Evolutionary conservation across 371 early-diverging fungal genomes (phyloP), one percentile per base, ranked within the genome.

Genomic region (Entomophthora muscae): DNA sequence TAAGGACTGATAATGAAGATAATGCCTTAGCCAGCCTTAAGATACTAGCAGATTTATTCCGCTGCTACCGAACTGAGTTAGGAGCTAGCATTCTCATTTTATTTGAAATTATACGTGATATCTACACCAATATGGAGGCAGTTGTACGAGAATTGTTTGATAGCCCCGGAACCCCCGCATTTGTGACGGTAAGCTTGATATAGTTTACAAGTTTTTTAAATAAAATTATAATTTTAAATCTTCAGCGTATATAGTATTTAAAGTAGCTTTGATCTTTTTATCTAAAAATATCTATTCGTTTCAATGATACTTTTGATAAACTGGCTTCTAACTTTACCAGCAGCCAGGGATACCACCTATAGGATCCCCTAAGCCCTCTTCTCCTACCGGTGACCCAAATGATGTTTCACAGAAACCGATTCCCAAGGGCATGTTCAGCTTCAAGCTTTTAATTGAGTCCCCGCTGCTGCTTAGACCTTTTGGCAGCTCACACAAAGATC

Each of bases 391-490:
- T 0, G 89, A 88, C 26, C 32, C 75, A 10, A 62, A 79, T 28
- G 71, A 71, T 26, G 70, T 74, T 21, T 72, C 86, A 1, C 70
- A 72, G 32, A 90, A 88, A 68, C 74, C 78, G 21, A 75, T 95
- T 1, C 78, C 77, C 26, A 81, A 73, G 66, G 88, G 91, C 65
- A 70, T 89, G 70, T 78, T 76, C 66, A 92, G 92, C 63, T 98
- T 98, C 79, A 97, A 96, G 72, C 95, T 97, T 12, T 68, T 98
- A 68, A 91, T 92, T 0, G 99, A 98, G 68, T 93, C 94, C 65
- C 99, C 98, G 0, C 90, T 95, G 52, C 95, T 97, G 57, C 88
- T 98, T n/a, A 98, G 81, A 1, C 70, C n/a, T 27, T 28, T 57
- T 29, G 26, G 32, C 26, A 2, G 29, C 0, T 32, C 33, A 10